These are phyloP conservation scores for Polyporus tsugae DNA, from an alignment of 1,284 basidiomycete genomes.

Conservation along the genomic window DNA sequence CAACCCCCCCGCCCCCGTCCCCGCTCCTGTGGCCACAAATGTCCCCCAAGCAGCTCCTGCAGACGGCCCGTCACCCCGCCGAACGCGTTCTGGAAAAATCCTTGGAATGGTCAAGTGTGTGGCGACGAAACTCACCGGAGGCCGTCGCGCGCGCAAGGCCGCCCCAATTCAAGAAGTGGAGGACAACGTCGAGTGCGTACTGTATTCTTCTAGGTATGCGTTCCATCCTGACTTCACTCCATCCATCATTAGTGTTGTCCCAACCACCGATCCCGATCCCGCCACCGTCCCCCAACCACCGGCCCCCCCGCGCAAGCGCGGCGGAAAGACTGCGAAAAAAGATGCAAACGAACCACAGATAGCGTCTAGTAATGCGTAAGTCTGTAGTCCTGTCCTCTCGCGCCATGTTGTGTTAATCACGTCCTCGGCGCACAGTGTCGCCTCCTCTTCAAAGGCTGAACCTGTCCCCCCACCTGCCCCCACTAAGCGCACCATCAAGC, in stretches of 20 bases:
- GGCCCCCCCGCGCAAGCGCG: conserved; percentile 15
- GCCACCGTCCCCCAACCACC: conserved; percentile 13
- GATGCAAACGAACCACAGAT: not conserved
- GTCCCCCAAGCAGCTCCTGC: not conserved
- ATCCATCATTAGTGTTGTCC: conserved; percentile 1
- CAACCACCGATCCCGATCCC: conserved; percentile 4
- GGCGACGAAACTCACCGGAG: conserved; percentile 23
- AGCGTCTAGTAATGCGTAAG: not conserved
- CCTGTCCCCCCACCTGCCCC: not conserved
- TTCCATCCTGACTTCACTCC: not conserved
- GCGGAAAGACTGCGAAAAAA: conserved; percentile 13
- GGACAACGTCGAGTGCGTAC: conserved; percentile 7
- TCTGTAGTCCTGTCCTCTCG: not conserved
- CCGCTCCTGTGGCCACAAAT: conserved; percentile 2
- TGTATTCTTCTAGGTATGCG: not conserved
- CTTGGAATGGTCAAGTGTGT: conserved; percentile 19
- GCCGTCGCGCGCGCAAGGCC: conserved; percentile 18
- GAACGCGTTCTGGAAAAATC: conserved; percentile 24
- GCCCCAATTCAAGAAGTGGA: not conserved
- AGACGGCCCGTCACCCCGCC: conserved; percentile 9
- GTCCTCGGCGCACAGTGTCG: not conserved
- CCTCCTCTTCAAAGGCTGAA: not conserved
- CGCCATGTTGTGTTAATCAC: not conserved
- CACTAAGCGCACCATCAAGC: conserved; percentile 11
- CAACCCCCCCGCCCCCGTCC: conserved; percentile 7